Evolutionary conservation across 179 eudicot genomes (phyloP).

Genomic region (Gypsophila paniculata): DNA sequence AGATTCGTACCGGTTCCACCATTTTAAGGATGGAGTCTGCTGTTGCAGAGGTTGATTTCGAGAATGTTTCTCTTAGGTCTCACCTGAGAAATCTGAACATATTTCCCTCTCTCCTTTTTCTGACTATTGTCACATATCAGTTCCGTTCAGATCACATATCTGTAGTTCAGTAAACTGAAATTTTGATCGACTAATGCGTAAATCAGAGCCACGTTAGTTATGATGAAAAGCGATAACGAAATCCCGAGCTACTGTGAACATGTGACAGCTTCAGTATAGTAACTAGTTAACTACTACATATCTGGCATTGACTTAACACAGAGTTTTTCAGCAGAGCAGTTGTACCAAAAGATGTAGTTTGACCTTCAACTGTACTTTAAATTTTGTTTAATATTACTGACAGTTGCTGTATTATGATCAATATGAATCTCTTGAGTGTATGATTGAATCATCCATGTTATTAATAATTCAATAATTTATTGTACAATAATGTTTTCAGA

Average conservation of each 20-base stretch:
- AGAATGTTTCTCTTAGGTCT: background rate
- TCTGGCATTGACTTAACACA: background rate
- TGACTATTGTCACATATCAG: too few species aligned
- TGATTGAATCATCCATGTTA: slow-evolving; percentile 15
- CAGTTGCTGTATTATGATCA: slow-evolving; percentile 15
- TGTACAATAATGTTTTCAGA: background rate
- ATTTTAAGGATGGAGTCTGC: slow-evolving; percentile 25
- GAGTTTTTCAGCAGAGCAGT: slow-evolving; percentile 8
- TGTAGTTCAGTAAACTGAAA: background rate
- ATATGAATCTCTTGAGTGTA: slow-evolving; percentile 7
- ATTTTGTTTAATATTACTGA: background rate
- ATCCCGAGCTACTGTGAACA: slow-evolving; percentile 8
- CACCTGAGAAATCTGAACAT: background rate
- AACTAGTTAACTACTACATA: background rate
- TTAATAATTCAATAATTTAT: slow-evolving; percentile 11
- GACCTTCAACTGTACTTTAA: background rate
- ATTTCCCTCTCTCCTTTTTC: too few species aligned
- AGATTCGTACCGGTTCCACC: slow-evolving; percentile 30
- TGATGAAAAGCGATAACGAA: background rate
- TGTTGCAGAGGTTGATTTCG: slow-evolving; percentile 25
- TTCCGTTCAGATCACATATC: too few species aligned
- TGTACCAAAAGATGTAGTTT: slow-evolving; percentile 18
- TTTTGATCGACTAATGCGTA: background rate
- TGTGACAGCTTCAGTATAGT: slow-evolving; percentile 21
- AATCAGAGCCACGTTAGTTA: background rate